Percentiles rank a stretch among this genome's conserved stretches.
Conservation (phyloP, 176 grass and related monocot genomes). For the Oryza meyeriana region DNA sequence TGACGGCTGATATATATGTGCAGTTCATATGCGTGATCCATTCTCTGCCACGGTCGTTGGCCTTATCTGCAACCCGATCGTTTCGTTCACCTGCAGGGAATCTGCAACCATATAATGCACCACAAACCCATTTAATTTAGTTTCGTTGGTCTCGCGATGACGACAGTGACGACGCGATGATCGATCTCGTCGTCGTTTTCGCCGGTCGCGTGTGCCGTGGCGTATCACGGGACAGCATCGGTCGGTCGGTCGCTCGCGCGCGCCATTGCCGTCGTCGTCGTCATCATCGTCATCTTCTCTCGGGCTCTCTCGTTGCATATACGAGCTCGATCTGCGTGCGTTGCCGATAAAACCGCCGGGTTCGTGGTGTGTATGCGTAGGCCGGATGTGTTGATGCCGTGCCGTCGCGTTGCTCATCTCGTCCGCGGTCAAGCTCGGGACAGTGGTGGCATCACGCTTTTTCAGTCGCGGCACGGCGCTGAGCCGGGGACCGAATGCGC, state of each 20-base stretch:
- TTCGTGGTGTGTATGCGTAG: background rate
- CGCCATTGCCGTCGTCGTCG: background rate
- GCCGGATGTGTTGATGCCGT: background rate
- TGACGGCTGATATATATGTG: background rate
- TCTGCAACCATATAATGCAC: background rate
- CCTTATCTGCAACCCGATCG: background rate
- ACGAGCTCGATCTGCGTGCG: background rate
- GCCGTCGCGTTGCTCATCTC: background rate
- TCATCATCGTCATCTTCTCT: background rate
- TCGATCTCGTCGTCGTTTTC: constrained; percentile 30
- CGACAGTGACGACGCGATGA: background rate
- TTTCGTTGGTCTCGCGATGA: background rate
- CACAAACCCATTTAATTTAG: background rate
- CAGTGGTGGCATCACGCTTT: background rate
- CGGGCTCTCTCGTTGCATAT: background rate
- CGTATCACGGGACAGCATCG: background rate
- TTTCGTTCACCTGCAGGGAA: background rate
- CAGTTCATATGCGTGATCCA: background rate
- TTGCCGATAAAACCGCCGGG: background rate
- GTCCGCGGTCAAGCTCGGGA: background rate
- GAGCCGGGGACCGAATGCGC: no score
- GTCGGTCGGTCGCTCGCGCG: no score
- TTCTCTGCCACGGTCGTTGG: constrained; percentile 7
- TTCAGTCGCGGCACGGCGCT: background rate
- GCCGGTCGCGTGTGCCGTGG: constrained; percentile 10